Conservation (phyloP, 2,329 filamentous ascomycete species). For the Alternaria ventricosa region DNA sequence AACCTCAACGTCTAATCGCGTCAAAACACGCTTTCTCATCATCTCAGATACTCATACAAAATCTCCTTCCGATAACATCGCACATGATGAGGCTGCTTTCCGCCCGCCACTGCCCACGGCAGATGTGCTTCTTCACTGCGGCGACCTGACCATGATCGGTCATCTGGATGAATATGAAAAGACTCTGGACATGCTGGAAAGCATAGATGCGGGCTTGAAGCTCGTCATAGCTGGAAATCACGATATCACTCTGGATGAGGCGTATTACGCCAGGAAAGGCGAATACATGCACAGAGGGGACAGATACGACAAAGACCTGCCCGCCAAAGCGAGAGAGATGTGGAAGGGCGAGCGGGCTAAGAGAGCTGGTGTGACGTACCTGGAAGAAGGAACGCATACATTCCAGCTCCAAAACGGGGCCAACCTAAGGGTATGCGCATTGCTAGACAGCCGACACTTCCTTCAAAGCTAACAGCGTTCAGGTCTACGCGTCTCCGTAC, state of each 20-base stretch:
- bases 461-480: neutral
- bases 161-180: conserved; percentile 55
- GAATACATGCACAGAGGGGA: conserved; percentile 32
- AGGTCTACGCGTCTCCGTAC: conserved; percentile 62
- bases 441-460: no score
- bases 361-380: conserved; percentile 57
- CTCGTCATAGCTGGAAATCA: conserved; percentile 70
- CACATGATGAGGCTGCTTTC: conserved; percentile 23
- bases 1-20: neutral
- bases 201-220: conserved; percentile 62
- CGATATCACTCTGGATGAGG: conserved; percentile 59
- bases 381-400: conserved; percentile 61
- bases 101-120: conserved; percentile 55
- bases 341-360: conserved; percentile 56
- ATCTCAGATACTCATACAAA: conserved; percentile 54
- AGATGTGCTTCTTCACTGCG: conserved; percentile 64
- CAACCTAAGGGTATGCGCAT: conserved; percentile 48
- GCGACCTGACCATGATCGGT: conserved; percentile 64
- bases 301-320: conserved; percentile 24
- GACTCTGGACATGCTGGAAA: conserved; percentile 56
- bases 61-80: conserved; percentile 13
- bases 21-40: conserved; percentile 53
- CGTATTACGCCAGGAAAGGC: conserved; percentile 51
- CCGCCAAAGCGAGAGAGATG: conserved; percentile 50
- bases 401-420: conserved; percentile 60